A percentile compares a stretch with the other conserved stretches of the same genome.
Conservation (phyloP, 1,284 basidiomycete genomes). For the Phellopilus nigrolimitatus region DNA sequence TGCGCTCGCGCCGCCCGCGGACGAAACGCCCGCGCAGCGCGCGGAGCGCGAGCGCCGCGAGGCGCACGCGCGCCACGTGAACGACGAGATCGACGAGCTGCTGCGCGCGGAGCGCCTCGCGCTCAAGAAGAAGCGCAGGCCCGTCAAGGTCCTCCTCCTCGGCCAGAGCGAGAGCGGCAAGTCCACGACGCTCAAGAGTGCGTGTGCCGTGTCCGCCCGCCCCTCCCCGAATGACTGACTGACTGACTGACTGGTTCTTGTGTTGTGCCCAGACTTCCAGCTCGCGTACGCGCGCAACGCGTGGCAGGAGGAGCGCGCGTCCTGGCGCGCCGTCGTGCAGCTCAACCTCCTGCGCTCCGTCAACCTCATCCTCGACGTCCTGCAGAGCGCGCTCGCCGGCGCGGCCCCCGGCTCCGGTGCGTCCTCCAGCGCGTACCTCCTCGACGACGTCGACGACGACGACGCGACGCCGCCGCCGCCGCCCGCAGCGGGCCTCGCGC, state of each 20-base stretch:
- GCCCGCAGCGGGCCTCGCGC: conserved; percentile 38
- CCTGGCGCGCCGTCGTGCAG: conserved; percentile 77
- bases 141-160: conserved; percentile 61
- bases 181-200: conserved; percentile 57
- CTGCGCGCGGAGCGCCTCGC: conserved; percentile 59
- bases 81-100: conserved; percentile 61
- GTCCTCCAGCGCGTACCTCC: conserved; percentile 22
- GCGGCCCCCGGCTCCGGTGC: conserved; percentile 7
- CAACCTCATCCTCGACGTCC: conserved; percentile 64
- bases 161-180: conserved; percentile 76
- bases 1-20: conserved; percentile 51
- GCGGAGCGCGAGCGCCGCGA: conserved; percentile 48
- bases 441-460: conserved; percentile 31
- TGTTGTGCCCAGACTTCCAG: conserved; percentile 58
- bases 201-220: conserved; percentile 13
- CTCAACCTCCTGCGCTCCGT: conserved; percentile 75
- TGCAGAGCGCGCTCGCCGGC: conserved; percentile 35
- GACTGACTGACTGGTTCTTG: conserved; percentile 3
- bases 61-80: conserved; percentile 56
- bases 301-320: conserved; percentile 65
- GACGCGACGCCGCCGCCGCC: conserved; percentile 30
- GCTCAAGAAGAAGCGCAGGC: conserved; percentile 50
- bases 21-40: conserved; percentile 56
- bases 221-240: no score
- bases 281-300: conserved; percentile 71